phyloP scores from a whole-genome alignment of 2,329 filamentous ascomycete species.

The Fusarium continuum region DNA sequence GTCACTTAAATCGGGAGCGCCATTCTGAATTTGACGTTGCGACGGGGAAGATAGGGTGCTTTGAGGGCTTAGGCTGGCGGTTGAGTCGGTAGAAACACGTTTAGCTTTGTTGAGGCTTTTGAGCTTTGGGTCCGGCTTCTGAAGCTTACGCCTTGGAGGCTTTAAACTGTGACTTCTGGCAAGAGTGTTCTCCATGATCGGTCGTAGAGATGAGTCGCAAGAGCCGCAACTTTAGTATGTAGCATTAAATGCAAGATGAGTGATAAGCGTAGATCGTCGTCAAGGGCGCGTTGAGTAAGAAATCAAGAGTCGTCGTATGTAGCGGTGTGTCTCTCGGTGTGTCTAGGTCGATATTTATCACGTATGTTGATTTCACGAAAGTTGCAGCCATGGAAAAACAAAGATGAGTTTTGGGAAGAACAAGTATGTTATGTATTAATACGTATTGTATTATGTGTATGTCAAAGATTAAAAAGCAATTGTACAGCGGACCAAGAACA shows the following conservation, averaged over 20 bases:
- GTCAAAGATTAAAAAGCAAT: constrained; percentile 32
- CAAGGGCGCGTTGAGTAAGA: constrained; percentile 1
- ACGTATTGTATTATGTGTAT: too few relatives aligned
- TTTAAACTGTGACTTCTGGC: constrained; percentile 36
- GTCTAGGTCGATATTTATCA: constrained; percentile 17
- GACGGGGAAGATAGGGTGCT: constrained; percentile 25
- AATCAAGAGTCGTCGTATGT: constrained; percentile 1
- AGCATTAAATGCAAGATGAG: constrained; percentile 18
- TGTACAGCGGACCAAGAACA: constrained; percentile 16
- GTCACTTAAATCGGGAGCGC: constrained; percentile 43
- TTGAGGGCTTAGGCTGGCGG: constrained; percentile 34
- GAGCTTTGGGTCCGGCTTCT: constrained; percentile 45
- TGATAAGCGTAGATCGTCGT: constrained; percentile 21
- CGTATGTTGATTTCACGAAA: constrained; percentile 10
- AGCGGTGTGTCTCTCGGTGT: constrained; percentile 10
- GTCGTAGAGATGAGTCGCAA: constrained; percentile 6
- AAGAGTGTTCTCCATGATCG: constrained; percentile 19
- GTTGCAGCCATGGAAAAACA: constrained; percentile 20
- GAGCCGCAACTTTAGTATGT: constrained; percentile 14
- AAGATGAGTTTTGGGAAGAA: background rate
- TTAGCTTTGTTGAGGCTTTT: constrained; percentile 40
- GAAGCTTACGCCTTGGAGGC: constrained; percentile 44
- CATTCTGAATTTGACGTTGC: constrained; percentile 31
- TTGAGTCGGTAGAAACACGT: constrained; percentile 42
- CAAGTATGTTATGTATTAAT: background rate